Evolutionary conservation across 1,284 basidiomycete species (phyloP).

Genomic region (Ustilago esculenta): DNA sequence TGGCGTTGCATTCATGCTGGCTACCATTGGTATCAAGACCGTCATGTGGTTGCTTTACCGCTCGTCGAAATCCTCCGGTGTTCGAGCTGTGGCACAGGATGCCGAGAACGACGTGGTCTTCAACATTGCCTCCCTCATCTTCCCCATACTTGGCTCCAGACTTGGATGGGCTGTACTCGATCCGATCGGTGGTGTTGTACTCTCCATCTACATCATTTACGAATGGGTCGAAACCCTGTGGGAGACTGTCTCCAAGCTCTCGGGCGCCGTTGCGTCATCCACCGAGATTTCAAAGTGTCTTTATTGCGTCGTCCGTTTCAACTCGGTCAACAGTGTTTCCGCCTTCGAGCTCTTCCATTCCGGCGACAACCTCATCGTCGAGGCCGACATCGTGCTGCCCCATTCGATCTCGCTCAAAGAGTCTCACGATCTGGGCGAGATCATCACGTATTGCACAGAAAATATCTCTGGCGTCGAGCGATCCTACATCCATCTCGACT

Average conservation of each 20-base stretch:
- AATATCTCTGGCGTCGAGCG: conserved; percentile 55
- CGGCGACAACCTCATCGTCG: conserved; percentile 64
- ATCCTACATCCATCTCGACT: conserved; percentile 61
- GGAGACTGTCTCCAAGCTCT: conserved; percentile 61
- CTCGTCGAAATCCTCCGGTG: conserved; percentile 66
- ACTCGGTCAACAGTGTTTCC: conserved; percentile 58
- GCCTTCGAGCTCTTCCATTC: conserved; percentile 65
- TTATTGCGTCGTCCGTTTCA: conserved; percentile 63
- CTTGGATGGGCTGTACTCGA: conserved; percentile 57
- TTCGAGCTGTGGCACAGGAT: conserved; percentile 69
- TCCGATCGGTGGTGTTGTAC: conserved; percentile 58
- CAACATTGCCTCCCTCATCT: conserved; percentile 72
- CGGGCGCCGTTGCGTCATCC: conserved; percentile 52
- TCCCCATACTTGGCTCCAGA: conserved; percentile 69
- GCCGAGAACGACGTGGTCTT: conserved; percentile 72
- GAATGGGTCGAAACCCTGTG: conserved; percentile 62
- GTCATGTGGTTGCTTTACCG: conserved; percentile 69
- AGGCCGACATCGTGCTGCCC: conserved; percentile 62
- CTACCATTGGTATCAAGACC: conserved; percentile 71
- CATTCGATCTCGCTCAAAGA: conserved; percentile 61
- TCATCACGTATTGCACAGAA: conserved; percentile 64
- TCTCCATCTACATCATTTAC: conserved; percentile 63
- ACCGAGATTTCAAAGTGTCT: conserved; percentile 58
- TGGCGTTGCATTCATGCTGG: conserved; percentile 69
- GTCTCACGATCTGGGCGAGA: conserved; percentile 64